These are phyloP conservation scores for Polygonum maritimum DNA, from an alignment of 148 eudicot species.

Conservation along the genomic window DNA sequence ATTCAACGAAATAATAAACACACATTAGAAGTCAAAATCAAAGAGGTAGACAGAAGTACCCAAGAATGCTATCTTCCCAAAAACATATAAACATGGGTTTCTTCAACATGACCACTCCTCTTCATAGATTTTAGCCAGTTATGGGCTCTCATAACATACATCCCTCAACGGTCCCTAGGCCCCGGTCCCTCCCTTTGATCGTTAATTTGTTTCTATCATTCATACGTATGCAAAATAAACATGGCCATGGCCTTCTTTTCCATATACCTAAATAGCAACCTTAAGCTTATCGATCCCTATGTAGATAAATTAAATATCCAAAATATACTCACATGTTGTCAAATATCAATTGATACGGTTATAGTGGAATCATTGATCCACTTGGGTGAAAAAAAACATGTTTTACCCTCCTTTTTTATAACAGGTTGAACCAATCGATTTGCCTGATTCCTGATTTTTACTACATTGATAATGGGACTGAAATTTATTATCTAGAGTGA, in stretches of 20 bases:
- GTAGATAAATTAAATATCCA: neutral
- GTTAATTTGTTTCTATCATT: neutral
- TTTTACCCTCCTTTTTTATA: no score
- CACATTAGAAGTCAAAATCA: neutral
- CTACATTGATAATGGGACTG: no score
- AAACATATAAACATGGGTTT: neutral
- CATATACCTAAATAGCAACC: neutral
- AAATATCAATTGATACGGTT: neutral
- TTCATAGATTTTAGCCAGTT: neutral
- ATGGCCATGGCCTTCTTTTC: neutral
- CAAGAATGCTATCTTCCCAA: conserved; percentile 10
- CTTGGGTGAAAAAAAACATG: no score
- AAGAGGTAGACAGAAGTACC: neutral
- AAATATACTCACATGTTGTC: neutral
- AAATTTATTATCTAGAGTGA: no score
- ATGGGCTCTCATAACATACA: conserved; percentile 8
- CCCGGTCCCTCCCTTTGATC: neutral
- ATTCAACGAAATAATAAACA: no score
- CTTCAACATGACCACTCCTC: neutral
- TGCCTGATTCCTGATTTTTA: no score
- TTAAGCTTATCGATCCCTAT: neutral
- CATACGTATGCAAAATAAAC: neutral
- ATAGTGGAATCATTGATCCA: no score
- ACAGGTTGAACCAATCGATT: no score
- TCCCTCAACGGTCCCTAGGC: neutral